A percentile compares a stretch with the other conserved stretches of the same genome.
Conservation (phyloP, 345 rosid species). For the Lumnitzera racemosa region DNA sequence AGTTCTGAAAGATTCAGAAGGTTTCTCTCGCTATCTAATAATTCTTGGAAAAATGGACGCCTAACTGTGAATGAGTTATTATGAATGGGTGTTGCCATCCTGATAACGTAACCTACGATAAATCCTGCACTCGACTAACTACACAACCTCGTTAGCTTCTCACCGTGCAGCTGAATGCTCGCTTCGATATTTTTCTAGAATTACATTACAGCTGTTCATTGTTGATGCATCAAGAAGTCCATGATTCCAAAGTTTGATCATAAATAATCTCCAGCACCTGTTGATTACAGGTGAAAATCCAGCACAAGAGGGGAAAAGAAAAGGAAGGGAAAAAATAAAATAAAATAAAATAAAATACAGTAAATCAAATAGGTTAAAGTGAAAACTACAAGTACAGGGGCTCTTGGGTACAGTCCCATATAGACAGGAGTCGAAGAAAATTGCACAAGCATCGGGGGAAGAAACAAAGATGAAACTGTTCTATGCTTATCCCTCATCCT, state of each 20-base stretch:
- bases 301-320: not conserved
- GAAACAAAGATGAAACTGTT: not conserved
- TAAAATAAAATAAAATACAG: not conserved
- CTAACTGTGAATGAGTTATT: too few relatives aligned
- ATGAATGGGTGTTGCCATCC: too few relatives aligned
- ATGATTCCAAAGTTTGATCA: constrained; percentile 96
- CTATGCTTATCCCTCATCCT: not conserved
- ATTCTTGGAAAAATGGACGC: too few relatives aligned
- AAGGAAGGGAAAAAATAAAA: not conserved
- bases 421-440: too few relatives aligned
- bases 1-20: too few relatives aligned
- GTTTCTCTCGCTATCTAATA: too few relatives aligned
- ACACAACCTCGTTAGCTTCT: not conserved
- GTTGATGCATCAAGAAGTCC: constrained; percentile 82
- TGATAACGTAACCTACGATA: too few relatives aligned
- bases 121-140: too few relatives aligned
- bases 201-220: constrained; percentile 79
- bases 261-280: constrained; percentile 96
- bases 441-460: too few relatives aligned
- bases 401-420: too few relatives aligned
- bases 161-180: constrained; percentile 18
- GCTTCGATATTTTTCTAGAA: constrained; percentile 41
- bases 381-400: too few relatives aligned
- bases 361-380: not conserved
- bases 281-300: not conserved